These are phyloP conservation scores for Hypoxylon trugodes DNA, from an alignment of 495 filamentous ascomycete species.

Conservation along the genomic window DNA sequence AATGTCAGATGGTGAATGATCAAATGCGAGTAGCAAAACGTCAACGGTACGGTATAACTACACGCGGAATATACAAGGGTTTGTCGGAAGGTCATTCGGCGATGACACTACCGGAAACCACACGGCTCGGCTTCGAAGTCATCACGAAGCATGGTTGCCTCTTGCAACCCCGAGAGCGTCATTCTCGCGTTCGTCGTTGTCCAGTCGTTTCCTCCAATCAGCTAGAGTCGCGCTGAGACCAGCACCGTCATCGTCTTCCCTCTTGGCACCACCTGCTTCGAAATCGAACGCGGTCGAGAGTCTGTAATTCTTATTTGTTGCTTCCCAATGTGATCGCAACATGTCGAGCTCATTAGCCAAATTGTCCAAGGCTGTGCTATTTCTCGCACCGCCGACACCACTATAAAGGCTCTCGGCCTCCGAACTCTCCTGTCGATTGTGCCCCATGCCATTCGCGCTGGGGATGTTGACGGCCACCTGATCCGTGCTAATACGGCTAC, in stretches of 20 bases:
- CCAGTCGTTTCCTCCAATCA: constrained; percentile 77
- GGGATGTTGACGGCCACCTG: constrained; percentile 39
- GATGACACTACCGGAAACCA: too few species aligned
- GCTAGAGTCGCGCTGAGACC: constrained; percentile 73
- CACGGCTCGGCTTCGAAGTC: background rate
- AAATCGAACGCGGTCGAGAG: constrained; percentile 87
- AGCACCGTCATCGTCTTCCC: constrained; percentile 55
- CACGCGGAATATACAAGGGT: constrained; percentile 16
- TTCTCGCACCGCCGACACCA: constrained; percentile 62
- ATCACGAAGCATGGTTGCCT: constrained; percentile 31
- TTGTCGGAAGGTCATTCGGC: background rate
- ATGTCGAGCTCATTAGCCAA: constrained; percentile 91
- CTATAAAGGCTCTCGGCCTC: constrained; percentile 59
- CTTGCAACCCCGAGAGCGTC: constrained; percentile 16
- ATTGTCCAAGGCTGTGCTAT: constrained; percentile 87
- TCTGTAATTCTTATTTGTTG: constrained; percentile 92
- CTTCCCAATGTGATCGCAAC: constrained; percentile 90
- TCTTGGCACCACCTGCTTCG: constrained; percentile 65
- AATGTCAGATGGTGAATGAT: constrained; percentile 3
- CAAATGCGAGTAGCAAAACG: constrained; percentile 14
- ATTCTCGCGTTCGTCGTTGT: constrained; percentile 63
- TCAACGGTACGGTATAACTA: constrained; percentile 7
- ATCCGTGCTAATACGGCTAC: constrained; percentile 50
- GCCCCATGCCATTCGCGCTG: constrained; percentile 48
- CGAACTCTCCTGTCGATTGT: constrained; percentile 69